Evolutionary conservation across 129 eudicot genomes (phyloP), one percentile per base, ranked within the genome.

Genomic region (Flaveria robusta): DNA sequence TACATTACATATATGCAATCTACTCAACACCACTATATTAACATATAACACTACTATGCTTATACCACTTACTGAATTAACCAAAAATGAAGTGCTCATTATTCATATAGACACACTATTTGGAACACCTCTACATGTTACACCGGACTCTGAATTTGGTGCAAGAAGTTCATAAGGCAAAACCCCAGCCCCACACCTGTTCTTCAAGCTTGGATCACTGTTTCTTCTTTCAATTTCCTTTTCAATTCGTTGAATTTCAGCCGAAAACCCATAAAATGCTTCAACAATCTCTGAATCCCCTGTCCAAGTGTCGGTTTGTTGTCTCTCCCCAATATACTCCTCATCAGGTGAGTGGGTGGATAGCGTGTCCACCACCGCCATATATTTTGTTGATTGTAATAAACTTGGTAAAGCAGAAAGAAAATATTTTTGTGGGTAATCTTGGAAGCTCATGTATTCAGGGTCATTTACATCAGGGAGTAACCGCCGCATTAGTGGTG

Each of bases 121-220:
- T n/a, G 99, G 99, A 34, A 95, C 88, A 13, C 99, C 99, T 85
- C 97, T 91, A 65, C 96, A 86, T 11, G 97, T 95, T 7, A 85
- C 99, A 15, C 99, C 99, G 3, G 99, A 81, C 50, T 72, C 99
- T 2, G 99, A 95, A 65, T 91, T 95, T 5, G 99, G 99, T 39
- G 84, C 89, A 59, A 95, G 89, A 7, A 95, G 94, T 73, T 95
- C 97, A 78, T 95, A 95, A 1, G 99, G 99, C 54, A 91, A 66
- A 76, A 95, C 96, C n/a, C 99, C 99, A 50, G 99, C 99, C 43
- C 99, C 99, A 56, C 99, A 89, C 75, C 99, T 85, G 70, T 95
- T 95, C 86, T 81, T 87, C 11, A 95, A 83, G 52, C 74, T 77
- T 3, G 85, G 50, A 66, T 95, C 89, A 5, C 16, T 13, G 19